These are phyloP conservation scores for Borovskyia barvae DNA, from an alignment of 208 protist species.

Conservation along the genomic window DNA sequence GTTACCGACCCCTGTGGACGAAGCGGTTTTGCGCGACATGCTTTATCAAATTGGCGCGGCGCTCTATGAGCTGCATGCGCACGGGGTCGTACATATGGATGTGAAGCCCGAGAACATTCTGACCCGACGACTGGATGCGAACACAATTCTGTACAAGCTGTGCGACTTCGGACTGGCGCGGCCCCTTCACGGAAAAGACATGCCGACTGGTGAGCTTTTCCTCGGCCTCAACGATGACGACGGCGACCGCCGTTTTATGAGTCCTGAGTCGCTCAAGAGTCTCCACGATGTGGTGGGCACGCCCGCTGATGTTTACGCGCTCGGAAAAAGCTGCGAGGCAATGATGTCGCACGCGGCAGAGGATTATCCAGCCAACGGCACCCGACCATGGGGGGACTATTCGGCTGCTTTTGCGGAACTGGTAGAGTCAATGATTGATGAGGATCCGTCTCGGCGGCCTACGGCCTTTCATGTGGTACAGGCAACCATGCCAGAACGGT, in stretches of 20 bases:
- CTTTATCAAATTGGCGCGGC: slow-evolving; percentile 69
- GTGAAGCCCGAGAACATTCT: slow-evolving; percentile 68
- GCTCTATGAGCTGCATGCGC: slow-evolving; percentile 69
- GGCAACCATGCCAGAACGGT: slow-evolving; percentile 19
- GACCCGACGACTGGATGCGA: slow-evolving; percentile 13
- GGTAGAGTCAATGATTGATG: slow-evolving; percentile 37
- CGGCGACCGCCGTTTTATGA: slow-evolving; percentile 81
- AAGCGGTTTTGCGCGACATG: slow-evolving; percentile 42
- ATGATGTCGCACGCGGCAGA: slow-evolving; percentile 40
- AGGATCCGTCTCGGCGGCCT: slow-evolving; percentile 30
- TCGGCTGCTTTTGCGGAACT: slow-evolving; percentile 25
- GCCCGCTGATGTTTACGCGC: slow-evolving; percentile 83
- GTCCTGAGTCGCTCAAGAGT: slow-evolving; percentile 51
- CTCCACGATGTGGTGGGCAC: slow-evolving; percentile 25
- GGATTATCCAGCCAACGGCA: slow-evolving; percentile 28
- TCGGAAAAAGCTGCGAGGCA: slow-evolving; percentile 84
- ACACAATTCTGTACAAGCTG: slow-evolving; percentile 68
- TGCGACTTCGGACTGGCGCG: slow-evolving; percentile 84
- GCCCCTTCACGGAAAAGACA: slow-evolving; percentile 21
- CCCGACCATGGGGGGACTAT: slow-evolving; percentile 23
- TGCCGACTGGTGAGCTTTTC: slow-evolving; percentile 47
- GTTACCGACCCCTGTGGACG: slow-evolving; percentile 39
- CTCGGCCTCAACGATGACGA: slow-evolving; percentile 80
- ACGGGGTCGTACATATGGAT: slow-evolving; percentile 82
- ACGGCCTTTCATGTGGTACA: slow-evolving; percentile 44